Conservation (phyloP, 805 yeast genomes). For the Candida schatavii region DNA sequence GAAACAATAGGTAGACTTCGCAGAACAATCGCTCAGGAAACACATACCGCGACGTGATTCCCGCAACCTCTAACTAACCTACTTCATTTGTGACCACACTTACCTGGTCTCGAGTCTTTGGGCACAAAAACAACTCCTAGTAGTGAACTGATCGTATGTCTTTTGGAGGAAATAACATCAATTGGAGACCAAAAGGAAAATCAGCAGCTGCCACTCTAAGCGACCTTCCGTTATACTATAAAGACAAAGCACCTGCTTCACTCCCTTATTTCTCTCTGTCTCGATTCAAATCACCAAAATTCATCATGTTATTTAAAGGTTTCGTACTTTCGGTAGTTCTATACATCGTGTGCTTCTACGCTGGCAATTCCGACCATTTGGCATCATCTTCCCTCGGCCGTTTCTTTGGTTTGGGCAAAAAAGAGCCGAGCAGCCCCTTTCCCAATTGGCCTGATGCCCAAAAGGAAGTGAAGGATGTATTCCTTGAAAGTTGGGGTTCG, state of each 20-base stretch:
- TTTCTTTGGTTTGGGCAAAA: neutral
- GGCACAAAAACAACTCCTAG: no score
- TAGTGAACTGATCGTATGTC: no score
- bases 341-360: constrained; percentile 35
- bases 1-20: no score
- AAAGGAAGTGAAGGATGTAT: constrained; percentile 60
- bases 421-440: constrained; percentile 1
- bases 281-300: constrained; percentile 10
- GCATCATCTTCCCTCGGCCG: neutral
- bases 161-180: constrained; percentile 7
- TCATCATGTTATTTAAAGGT: constrained; percentile 42
- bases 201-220: neutral
- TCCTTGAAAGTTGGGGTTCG: constrained; percentile 73
- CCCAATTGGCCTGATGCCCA: constrained; percentile 48
- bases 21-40: no score
- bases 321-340: constrained; percentile 38
- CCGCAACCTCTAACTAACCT: no score
- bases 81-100: no score
- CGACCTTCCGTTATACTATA: constrained; percentile 32
- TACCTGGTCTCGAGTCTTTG: no score
- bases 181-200: constrained; percentile 14
- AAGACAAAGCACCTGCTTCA: constrained; percentile 27
- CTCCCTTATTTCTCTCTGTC: neutral
- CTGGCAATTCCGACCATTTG: constrained; percentile 1
- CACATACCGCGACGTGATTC: no score